Evolutionary conservation across 1,284 basidiomycete species (phyloP), one percentile per base, ranked within the genome.

Genomic region (Cronartium quercuum): DNA sequence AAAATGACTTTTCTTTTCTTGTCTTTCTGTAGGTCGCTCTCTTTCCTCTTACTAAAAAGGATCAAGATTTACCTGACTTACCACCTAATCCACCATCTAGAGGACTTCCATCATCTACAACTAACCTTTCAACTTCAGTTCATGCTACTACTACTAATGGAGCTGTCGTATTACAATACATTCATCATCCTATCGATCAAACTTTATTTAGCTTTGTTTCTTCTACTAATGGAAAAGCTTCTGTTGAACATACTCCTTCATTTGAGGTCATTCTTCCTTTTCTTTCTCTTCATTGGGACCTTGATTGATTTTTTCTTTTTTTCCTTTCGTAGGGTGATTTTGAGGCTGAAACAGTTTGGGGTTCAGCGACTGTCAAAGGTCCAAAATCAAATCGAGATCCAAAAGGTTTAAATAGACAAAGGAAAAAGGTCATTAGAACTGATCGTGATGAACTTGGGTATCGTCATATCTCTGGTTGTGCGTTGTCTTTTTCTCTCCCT

Each of bases 71-170:
- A 18, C 35, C 44, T 37, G 34, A 44, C 35, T 47, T 35, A 12
- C 40, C 42, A 67, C 57, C 66, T 35, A 38, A 67, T 35, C 47
- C 47, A 12, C 66, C 34, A 12, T 47, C n/a, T 2, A 67, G 18
- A 65, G 35, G 18, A 13, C 0, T 40, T 63, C 61, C 0, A 7
- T 12, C 38, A 13, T 57, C 29, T 40, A 13, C 58, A 70, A 41
- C 35, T 34, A 37, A 55, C 29, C 4, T 24, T 47, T 47, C 18
- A 34, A 42, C 34, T 68, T 41, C 41, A 21, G 15, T 40, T 35
- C n/a, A 73, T 58, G 62, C 55, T 65, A 63, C 69, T 18, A 73
- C 69, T 15, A 64, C 63, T 38, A 73, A 73, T 66, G 69, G 69
- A 7, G 69, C 69, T 10, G 69, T 73, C 18, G 34, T 61, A 3